A percentile compares a stretch with the other conserved stretches of the same genome.
These are phyloP conservation scores for Amaranthus tricolor DNA, from an alignment of 179 eudicot species.

Conservation along the genomic window DNA sequence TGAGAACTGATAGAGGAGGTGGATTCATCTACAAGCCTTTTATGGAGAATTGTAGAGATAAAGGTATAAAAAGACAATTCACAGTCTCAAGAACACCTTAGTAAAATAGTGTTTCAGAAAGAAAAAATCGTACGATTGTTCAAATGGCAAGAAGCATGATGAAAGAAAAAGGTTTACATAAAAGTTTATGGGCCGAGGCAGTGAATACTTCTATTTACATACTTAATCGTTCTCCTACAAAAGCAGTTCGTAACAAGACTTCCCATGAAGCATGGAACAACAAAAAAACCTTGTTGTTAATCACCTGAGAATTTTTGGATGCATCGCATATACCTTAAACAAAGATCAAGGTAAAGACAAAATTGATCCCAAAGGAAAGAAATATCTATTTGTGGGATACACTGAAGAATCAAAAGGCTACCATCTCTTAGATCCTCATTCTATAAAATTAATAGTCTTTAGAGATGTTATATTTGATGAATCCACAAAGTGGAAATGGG, in stretches of 20 bases:
- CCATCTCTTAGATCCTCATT: background rate
- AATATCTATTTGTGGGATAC: constrained; percentile 26
- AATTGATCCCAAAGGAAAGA: constrained; percentile 24
- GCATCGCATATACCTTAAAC: constrained; percentile 17
- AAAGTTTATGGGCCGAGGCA: background rate
- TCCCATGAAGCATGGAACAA: background rate
- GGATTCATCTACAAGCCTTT: constrained; percentile 3
- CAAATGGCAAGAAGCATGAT: constrained; percentile 2
- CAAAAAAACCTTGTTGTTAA: constrained; percentile 14
- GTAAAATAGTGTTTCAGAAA: constrained; percentile 1
- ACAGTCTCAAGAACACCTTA: background rate
- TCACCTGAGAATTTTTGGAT: constrained; percentile 26
- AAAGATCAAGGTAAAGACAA: constrained; percentile 13
- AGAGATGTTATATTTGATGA: constrained; percentile 28
- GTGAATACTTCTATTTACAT: background rate
- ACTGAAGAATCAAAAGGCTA: constrained; percentile 27
- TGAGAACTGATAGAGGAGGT: constrained; percentile 16
- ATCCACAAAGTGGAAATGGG: constrained; percentile 17
- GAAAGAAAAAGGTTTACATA: background rate
- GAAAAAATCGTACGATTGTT: constrained; percentile 7
- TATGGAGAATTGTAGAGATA: background rate
- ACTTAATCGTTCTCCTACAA: background rate
- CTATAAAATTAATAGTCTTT: background rate
- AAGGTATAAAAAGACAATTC: constrained; percentile 2
- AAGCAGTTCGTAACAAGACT: background rate